Evolutionary conservation across 2,329 filamentous ascomycete genomes (phyloP).

Genomic region (Epichloe sylvatica): DNA sequence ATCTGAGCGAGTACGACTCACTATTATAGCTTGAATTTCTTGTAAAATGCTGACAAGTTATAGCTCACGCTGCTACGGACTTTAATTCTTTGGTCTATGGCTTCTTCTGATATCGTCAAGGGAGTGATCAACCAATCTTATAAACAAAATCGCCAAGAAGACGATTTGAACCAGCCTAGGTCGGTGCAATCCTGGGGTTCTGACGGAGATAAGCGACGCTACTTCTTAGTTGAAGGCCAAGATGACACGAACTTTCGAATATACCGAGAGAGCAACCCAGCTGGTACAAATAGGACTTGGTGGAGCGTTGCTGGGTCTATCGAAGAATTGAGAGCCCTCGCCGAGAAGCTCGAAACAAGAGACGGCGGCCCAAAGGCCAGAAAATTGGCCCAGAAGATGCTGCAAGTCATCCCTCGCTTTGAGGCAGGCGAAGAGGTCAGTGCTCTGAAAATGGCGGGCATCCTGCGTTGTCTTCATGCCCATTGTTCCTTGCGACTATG

Average conservation of each 20-base stretch:
- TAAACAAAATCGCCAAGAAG: slow-evolving; percentile 72
- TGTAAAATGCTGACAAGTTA: slow-evolving; percentile 5
- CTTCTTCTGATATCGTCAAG: slow-evolving; percentile 74
- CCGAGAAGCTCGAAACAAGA: slow-evolving; percentile 58
- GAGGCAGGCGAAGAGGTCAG: slow-evolving; percentile 81
- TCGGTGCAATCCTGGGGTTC: slow-evolving; percentile 84
- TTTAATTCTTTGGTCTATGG: slow-evolving; percentile 76
- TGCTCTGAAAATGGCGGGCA: slow-evolving; percentile 2
- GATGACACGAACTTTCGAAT: slow-evolving; percentile 90
- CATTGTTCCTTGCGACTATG: too few species aligned
- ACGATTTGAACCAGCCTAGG: slow-evolving; percentile 68
- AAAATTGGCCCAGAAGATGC: slow-evolving; percentile 63
- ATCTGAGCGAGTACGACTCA: slow-evolving; percentile 54
- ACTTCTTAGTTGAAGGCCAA: slow-evolving; percentile 84
- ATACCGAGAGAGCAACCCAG: slow-evolving; percentile 84
- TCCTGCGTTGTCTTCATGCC: too few species aligned
- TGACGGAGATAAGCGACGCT: slow-evolving; percentile 81
- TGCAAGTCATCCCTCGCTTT: slow-evolving; percentile 70
- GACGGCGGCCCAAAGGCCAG: slow-evolving; percentile 74
- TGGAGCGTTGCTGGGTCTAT: slow-evolving; percentile 86
- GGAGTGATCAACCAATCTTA: slow-evolving; percentile 74
- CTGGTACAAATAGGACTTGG: slow-evolving; percentile 66
- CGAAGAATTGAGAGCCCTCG: slow-evolving; percentile 64
- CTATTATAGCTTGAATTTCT: neutral
- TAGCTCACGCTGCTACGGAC: slow-evolving; percentile 74